Evolutionary conservation across 805 yeast species (phyloP).

Genomic region (Spathaspora passalidarum): DNA sequence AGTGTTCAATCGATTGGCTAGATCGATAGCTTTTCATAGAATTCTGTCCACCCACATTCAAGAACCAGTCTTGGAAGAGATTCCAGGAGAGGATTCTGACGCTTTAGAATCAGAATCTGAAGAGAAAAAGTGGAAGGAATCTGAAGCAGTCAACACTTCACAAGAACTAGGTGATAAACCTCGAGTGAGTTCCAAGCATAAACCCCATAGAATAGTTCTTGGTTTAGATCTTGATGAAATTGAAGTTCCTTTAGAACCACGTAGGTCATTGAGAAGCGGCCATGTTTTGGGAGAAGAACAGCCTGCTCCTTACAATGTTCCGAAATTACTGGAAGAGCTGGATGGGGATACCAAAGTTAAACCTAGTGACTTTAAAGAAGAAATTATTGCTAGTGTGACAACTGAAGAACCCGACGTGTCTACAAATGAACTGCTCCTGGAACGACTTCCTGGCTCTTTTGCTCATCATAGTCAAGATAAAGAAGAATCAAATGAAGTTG

Average conservation of each 20-base stretch:
- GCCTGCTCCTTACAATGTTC: too few species aligned
- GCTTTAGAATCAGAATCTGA: not conserved
- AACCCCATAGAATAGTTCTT: slow-evolving; percentile 7
- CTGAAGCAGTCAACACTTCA: not conserved
- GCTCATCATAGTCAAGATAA: not conserved
- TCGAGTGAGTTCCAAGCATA: too few species aligned
- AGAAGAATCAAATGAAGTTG: not conserved
- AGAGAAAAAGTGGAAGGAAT: not conserved
- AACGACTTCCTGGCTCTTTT: not conserved
- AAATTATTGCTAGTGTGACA: not conserved
- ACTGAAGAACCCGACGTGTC: not conserved
- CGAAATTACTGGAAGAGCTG: not conserved
- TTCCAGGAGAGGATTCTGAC: not conserved
- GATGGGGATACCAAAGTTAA: not conserved
- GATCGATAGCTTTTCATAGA: not conserved
- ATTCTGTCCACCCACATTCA: not conserved
- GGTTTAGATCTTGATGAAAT: slow-evolving; percentile 22
- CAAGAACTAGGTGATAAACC: too few species aligned
- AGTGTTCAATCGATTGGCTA: not conserved
- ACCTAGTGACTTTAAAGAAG: not conserved
- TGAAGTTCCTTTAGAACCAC: slow-evolving; percentile 17
- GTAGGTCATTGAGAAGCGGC: slow-evolving; percentile 24
- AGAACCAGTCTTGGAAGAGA: slow-evolving; percentile 2
- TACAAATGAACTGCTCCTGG: not conserved
- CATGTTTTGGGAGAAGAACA: slow-evolving; percentile 15